Evolutionary conservation across 2,329 filamentous ascomycete genomes (phyloP).

Genomic region (Neonectria hederae): DNA sequence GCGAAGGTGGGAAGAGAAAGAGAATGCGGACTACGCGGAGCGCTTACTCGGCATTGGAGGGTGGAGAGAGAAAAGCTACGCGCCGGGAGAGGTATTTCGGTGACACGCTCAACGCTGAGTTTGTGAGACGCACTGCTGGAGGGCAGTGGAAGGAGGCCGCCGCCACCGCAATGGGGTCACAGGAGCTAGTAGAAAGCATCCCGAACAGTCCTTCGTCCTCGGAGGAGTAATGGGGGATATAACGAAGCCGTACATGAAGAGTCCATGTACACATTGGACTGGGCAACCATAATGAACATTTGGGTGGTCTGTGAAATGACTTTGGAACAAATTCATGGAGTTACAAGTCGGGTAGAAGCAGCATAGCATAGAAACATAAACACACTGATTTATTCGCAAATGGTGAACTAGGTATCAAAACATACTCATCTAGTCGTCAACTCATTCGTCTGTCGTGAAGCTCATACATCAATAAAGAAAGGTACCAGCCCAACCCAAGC

Average conservation of each 20-base stretch:
- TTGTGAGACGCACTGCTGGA: slow-evolving; percentile 73
- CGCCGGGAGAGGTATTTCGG: slow-evolving; percentile 79
- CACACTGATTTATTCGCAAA: slow-evolving; percentile 10
- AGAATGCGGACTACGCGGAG: slow-evolving; percentile 76
- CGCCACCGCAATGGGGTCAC: slow-evolving; percentile 21
- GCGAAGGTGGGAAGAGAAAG: slow-evolving; percentile 62
- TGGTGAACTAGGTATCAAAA: slow-evolving; percentile 14
- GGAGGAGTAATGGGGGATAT: slow-evolving; percentile 13
- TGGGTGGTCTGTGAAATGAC: slow-evolving; percentile 10
- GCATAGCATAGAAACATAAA: slow-evolving; percentile 18
- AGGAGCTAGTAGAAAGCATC: slow-evolving; percentile 25
- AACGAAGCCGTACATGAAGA: slow-evolving; percentile 2
- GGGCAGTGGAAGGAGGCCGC: slow-evolving; percentile 50
- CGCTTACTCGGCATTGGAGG: slow-evolving; percentile 80
- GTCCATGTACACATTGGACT: slow-evolving; percentile 10
- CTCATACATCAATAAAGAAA: slow-evolving; percentile 13
- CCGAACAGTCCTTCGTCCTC: slow-evolving; percentile 32
- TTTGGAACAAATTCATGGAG: slow-evolving; percentile 23
- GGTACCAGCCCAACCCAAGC: slow-evolving; percentile 12
- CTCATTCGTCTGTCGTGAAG: slow-evolving; percentile 2
- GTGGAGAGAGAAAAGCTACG: slow-evolving; percentile 72
- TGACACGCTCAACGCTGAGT: slow-evolving; percentile 64
- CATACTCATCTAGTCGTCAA: slow-evolving; percentile 3
- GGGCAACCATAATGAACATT: slow-evolving; percentile 19
- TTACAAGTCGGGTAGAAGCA: slow-evolving; percentile 5